Evolutionary conservation across 257 asterid genomes (phyloP).

Genomic region (Penstemon davidsonii): DNA sequence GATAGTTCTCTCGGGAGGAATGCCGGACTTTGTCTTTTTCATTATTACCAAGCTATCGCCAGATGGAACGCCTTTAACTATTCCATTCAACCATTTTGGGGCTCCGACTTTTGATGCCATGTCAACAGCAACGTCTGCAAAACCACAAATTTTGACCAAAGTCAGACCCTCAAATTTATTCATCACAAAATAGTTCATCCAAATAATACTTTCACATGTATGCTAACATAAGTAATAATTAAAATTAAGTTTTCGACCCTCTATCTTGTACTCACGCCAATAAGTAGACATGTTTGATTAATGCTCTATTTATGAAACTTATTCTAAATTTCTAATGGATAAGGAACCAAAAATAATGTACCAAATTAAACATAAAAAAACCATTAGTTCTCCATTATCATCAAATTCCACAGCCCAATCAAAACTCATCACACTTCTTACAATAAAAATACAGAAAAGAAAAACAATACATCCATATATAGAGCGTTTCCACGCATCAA

Average conservation of each 20-base stretch:
- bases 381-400: neutral
- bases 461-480: neutral
- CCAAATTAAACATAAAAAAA: neutral
- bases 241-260: too few relatives aligned
- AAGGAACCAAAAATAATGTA: constrained; percentile 14
- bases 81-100: constrained; percentile 87
- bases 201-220: constrained; percentile 12
- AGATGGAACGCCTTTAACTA: constrained; percentile 91
- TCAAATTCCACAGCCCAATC: constrained; percentile 10
- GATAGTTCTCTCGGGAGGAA: constrained; percentile 84
- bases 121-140: constrained; percentile 73
- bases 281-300: neutral
- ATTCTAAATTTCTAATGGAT: neutral
- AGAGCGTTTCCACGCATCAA: neutral
- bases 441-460: constrained; percentile 21
- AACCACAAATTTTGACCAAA: constrained; percentile 22
- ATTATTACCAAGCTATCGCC: constrained; percentile 89
- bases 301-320: neutral
- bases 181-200: constrained; percentile 10
- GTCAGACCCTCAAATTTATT: constrained; percentile 4
- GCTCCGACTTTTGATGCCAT: constrained; percentile 89
- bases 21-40: constrained; percentile 77
- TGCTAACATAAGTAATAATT: neutral
- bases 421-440: constrained; percentile 6
- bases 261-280: constrained; percentile 1